Base-by-base conservation (phyloP, 1,139 yeast species). In the Candida anutae region DNA sequence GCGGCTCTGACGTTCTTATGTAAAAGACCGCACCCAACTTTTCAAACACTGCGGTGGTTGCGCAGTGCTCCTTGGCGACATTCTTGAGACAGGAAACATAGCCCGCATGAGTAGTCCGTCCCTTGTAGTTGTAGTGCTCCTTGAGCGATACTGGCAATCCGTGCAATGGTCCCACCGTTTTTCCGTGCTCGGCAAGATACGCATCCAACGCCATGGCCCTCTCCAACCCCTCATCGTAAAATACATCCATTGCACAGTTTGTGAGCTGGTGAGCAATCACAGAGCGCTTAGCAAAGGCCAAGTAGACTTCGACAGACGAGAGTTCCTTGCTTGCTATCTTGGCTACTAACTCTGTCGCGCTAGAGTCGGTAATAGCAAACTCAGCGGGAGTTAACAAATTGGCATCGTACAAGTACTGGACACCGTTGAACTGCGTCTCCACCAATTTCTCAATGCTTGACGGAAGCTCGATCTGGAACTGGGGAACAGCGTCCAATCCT, bases 121-220 rank as follows among this genome's bases (percentile, higher is more conserved):
- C 78, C 30, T 58, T 63, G 45, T 62, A 74, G 36, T 69, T 65
- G 56, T 77, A 69, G 42, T 80, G 88, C 49, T 81, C 93, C 45
- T 81, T 81, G 34, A 82, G 56, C 2, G 90, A 79, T 21, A 81
- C 55, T n/a, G 93, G 93, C 22, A 81, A 57, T 12, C 93, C 93
- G 42, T 81, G 93, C 34, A 81, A 60, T 6, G 87, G 85, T 24
- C 94, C 93, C 30, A 75, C 52, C 0, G 77, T 55, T 43, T 74
- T 70, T 13, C 88, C 87, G 28, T 63, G 53, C 29, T 62, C 54
- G 27, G 55, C 58, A 30, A 58, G 60, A 41, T 73, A 64, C 5
- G 59, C 65, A 42, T 77, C 84, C 37, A 76, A 56, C 32, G 53
- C 60, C 42, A 67, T 48, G 5, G 83, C 83, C 34, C 75, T 61